Base-by-base conservation (phyloP, 768 basidiomycete genomes). In the Postia placenta region DNA sequence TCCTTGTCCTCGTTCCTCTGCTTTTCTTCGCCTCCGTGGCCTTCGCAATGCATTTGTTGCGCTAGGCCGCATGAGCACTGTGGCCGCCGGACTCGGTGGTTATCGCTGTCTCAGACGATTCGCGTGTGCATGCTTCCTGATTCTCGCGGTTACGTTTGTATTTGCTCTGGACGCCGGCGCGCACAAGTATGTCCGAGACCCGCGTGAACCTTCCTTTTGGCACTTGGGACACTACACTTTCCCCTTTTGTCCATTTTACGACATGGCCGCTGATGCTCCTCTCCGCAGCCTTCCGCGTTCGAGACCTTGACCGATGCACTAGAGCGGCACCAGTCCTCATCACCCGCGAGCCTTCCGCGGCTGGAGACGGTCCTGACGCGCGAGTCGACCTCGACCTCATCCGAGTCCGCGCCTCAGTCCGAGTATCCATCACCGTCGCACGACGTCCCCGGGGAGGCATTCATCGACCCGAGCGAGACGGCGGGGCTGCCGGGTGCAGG, bases 401-500 rank as follows among this genome's bases (percentile, higher is more conserved):
- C 38, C 19, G 38, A 19, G 6, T n/a, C 38, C n/a, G 26, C 3
- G 36, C 23, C 6, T 6, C 45, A 12, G 9, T 19, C 28, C 30
- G 11, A 20, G 11, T 35, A 45, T 20, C 19, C 17, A 14, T 30
- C 45, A 14, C 45, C 45, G n/a, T 45, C 54, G 11, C 67, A 65
- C 30, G 56, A 68, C 14, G 66, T 79, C 3, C 77, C 77, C 0
- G 80, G 76, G 33, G 73, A 74, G 33, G 70, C 68, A 42, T 84
- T 73, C 60, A 82, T 88, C 56, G 79, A 78, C 47, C 74, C 78
- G 0, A 63, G 74, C 42, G 87, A 90, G 62, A 76, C 72, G 42
- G 81, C 79, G 33, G 87, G 87, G 0, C 62, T 90, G 23, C 80
- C 80, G 0, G 71, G 74, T 11, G 59, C 63, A 35, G 59, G 69